Evolutionary conservation across 371 early-diverging fungal species (phyloP).

Genomic region (Apophysomyces variabilis): DNA sequence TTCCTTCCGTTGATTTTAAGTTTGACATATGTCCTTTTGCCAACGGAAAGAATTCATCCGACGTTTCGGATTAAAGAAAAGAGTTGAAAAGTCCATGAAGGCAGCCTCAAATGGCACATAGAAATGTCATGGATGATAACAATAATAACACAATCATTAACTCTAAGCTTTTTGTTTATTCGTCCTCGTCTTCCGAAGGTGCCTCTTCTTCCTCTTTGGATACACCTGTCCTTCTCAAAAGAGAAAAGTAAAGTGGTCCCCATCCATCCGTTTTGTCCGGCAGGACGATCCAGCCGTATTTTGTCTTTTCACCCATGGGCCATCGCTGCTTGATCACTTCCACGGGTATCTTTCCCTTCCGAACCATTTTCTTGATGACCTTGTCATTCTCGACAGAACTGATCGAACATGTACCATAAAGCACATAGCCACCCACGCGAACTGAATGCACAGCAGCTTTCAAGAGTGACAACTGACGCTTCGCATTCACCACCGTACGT

Average conservation of each 20-base stretch:
- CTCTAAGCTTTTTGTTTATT: background rate
- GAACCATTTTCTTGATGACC: conserved; percentile 58
- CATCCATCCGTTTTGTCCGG: conserved; percentile 60
- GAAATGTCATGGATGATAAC: too few species aligned
- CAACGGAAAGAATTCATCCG: too few species aligned
- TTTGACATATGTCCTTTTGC: too few species aligned
- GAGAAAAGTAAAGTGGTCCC: conserved; percentile 65
- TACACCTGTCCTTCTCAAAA: conserved; percentile 45
- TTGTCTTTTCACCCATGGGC: conserved; percentile 61
- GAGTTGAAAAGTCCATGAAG: too few species aligned
- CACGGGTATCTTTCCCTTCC: conserved; percentile 45
- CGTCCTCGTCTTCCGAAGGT: conserved; percentile 19
- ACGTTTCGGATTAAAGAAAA: too few species aligned
- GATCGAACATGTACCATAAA: conserved; percentile 80
- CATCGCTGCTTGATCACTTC: conserved; percentile 44
- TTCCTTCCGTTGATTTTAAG: too few species aligned
- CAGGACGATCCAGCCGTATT: conserved; percentile 62
- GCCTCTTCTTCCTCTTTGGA: conserved; percentile 28
- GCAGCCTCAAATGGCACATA: too few species aligned
- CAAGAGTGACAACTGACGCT: conserved; percentile 62
- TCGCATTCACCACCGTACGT: conserved; percentile 55
- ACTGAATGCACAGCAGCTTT: conserved; percentile 64
- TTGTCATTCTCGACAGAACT: conserved; percentile 73
- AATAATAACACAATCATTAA: too few species aligned
- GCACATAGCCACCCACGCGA: conserved; percentile 61